Base-by-base conservation (phyloP, 768 basidiomycete species). In the Leucogyrophana mollusca region DNA sequence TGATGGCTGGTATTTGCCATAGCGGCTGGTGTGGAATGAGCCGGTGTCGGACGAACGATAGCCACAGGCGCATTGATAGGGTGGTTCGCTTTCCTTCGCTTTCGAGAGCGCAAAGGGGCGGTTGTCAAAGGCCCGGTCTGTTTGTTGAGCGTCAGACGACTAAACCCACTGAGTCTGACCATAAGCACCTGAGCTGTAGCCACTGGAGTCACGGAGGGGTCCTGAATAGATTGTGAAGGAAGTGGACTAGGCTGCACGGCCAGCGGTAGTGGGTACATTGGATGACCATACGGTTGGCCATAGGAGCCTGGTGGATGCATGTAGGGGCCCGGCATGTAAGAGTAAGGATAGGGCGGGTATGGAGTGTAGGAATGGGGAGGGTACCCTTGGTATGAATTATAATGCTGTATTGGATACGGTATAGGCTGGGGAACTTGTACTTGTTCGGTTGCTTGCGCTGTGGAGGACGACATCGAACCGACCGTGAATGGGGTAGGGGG, bases 301-400 rank as follows among this genome's bases (percentile, higher is more conserved):
- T 53, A 25, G 9, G 52, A 47, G 34, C 43, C 47, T 3, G 46
- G 48, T 2, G 55, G 49, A 36, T 55, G 55, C 17, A 52, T 34
- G 37, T 61, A 59, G 4, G 56, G 56, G 21, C 53, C 46, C 20
- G 50, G 40, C 38, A 39, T 23, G 41, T 46, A 55, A 2, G 52
- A 47, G 35, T 51, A 55, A 16, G 53, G 51, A 44, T 54, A 55
- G 4, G 52, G 21, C 3, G 50, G 35, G 33, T 55, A 60, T 4
- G 56, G 46, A 7, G 48, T 57, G 46, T 45, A 50, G 33, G 45
- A 52, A 34, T 40, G 50, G 41, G 48, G 39, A 4, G 56, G 35
- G 34, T 62, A 61, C 4, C 58, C 46, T 14, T 27, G 14, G 37
- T 59, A 58, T 35, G 57, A 58, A 0, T 59, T 53, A 39, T 58